A percentile compares a stretch with the other conserved stretches of the same genome.
Evolutionary conservation across 805 yeast genomes (phyloP).

Genomic region (Lipomyces yamanashiensis): DNA sequence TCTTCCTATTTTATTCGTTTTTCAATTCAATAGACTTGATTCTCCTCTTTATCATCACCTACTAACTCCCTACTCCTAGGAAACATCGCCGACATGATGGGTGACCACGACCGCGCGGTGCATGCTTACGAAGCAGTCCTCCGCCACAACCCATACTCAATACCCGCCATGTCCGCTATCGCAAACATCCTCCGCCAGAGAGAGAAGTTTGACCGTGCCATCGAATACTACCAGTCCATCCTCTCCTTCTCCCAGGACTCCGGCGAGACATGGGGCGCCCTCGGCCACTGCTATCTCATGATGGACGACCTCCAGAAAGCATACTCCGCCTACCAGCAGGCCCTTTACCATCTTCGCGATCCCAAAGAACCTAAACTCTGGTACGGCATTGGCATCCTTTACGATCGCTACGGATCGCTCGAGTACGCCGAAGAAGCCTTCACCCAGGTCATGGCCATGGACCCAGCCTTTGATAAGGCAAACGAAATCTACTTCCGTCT

Average conservation of each 20-base stretch:
- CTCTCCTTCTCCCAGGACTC: conserved; percentile 79
- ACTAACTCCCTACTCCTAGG: conserved; percentile 81
- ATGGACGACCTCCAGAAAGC: conserved; percentile 94
- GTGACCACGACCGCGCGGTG: conserved; percentile 87
- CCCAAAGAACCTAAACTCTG: conserved; percentile 96
- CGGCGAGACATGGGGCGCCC: conserved; percentile 92
- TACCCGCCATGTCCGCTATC: conserved; percentile 80
- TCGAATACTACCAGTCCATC: conserved; percentile 90
- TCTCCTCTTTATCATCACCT: background rate
- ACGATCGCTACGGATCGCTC: conserved; percentile 92
- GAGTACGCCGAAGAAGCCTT: conserved; percentile 99
- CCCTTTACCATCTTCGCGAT: conserved; percentile 84
- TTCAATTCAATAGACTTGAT: background rate
- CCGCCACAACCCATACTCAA: conserved; percentile 81
- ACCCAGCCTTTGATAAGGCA: conserved; percentile 94
- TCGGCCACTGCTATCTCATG: conserved; percentile 95
- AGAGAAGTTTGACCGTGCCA: conserved; percentile 91
- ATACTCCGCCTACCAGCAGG: conserved; percentile 95
- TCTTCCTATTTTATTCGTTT: background rate
- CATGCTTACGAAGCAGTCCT: conserved; percentile 86
- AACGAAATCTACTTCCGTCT: conserved; percentile 94
- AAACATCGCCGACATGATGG: conserved; percentile 83
- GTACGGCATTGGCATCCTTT: conserved; percentile 98
- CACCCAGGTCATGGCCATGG: conserved; percentile 92
- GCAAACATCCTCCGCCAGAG: conserved; percentile 88